Conservation (phyloP, 768 basidiomycete species). For the Boletellus sp. region DNA sequence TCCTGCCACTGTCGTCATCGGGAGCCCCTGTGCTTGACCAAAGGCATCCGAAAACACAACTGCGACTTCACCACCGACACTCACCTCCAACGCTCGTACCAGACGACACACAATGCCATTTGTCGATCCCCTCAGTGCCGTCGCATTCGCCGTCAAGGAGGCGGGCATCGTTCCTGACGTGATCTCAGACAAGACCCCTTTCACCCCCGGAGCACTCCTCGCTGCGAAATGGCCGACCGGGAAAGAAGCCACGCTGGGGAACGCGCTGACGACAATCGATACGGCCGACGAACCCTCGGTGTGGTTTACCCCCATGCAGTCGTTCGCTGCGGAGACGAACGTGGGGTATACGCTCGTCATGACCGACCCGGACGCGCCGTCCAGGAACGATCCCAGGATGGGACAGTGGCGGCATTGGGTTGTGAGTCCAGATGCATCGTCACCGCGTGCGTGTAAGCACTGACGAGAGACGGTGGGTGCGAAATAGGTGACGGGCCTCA, state of each 20-base stretch:
- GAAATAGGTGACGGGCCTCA: constrained; percentile 38
- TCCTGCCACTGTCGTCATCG: constrained; percentile 12
- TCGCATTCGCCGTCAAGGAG: constrained; percentile 12
- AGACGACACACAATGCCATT: constrained; percentile 16
- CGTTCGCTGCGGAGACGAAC: constrained; percentile 30
- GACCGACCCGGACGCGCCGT: constrained; percentile 60
- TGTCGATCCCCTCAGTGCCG: constrained; percentile 25
- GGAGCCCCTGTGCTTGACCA: constrained; percentile 2
- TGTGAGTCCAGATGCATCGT: constrained; percentile 28
- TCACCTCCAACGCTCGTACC: neutral
- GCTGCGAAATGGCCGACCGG: constrained; percentile 28
- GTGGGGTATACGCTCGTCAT: constrained; percentile 50
- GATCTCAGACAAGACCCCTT: constrained; percentile 20
- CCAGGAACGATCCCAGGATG: constrained; percentile 44
- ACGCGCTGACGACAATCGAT: constrained; percentile 33
- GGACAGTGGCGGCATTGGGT: constrained; percentile 58
- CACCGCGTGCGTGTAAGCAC: neutral
- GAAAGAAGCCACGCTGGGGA: constrained; percentile 36
- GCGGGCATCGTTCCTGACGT: constrained; percentile 31
- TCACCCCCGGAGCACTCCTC: constrained; percentile 29
- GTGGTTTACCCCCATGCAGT: constrained; percentile 41
- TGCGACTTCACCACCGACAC: neutral
- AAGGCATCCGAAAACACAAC: neutral
- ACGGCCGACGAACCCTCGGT: constrained; percentile 51
- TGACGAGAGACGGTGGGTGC: neutral